Base-by-base conservation (phyloP, 1,284 basidiomycete genomes). In the Cutaneotrichosporon cyanovorans region DNA sequence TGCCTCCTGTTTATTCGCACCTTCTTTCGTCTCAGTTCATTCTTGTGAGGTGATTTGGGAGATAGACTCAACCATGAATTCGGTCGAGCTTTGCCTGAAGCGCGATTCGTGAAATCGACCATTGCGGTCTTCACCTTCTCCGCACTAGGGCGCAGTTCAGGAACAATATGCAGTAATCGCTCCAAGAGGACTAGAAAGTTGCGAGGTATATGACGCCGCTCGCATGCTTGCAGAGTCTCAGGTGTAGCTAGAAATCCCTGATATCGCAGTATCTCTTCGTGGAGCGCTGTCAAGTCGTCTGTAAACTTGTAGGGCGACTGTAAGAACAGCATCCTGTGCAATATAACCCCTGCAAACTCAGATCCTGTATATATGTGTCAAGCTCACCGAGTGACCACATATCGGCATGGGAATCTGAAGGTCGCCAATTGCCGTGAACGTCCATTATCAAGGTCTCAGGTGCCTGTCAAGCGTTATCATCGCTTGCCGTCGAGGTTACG, bases 261-360 rank as follows among this genome's bases (percentile, higher is more conserved):
- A 71, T 92, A 95, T 2, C 62, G 57, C 41, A 78, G 54, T n/a
- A 95, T 85, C 62, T 90, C 87, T 18, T 73, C 74, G 56, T 87
- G 82, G 25, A 96, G 71, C 33, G 67, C 75, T 18, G 75, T 75
- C 18, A 75, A 75, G 46, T 78, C 76, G 3, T 77, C 73, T 0
- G 84, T 81, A 55, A 84, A 80, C 18, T 74, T 75, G 60, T 88
- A 92, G 0, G 88, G 88, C 18, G 89, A 67, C 25, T 78, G 78
- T 69, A 96, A 88, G 71, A 93, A 96, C 1, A 93, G 72, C 49
- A 95, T 77, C 62, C 89, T 89, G 73, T 95, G 82, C 11, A 96
- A 75, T 36, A 96, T 84, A 84, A 96, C 89, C 16, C 90, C 71
- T 73, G n/a, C 30, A 20, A 15, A 36, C 8, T 45, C 12, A 43